phyloP scores from a whole-genome alignment of 768 basidiomycete species.

The Amyloporia xantha region DNA sequence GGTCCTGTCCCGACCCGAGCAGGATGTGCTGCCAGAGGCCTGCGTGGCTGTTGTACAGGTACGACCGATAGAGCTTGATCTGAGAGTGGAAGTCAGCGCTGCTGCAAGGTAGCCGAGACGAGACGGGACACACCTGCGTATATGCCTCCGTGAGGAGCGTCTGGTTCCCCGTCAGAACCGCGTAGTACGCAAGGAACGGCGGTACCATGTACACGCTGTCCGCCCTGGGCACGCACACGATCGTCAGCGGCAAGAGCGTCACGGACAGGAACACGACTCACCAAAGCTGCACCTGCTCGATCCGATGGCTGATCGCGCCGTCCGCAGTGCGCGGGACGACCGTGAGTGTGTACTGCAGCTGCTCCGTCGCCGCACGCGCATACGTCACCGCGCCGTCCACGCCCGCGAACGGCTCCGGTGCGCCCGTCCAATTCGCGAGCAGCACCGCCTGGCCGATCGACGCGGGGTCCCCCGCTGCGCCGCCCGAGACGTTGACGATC shows the following conservation, averaged over 20 bases:
- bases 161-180: constrained; percentile 49
- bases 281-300: constrained; percentile 67
- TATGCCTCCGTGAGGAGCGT: constrained; percentile 59
- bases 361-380: constrained; percentile 54
- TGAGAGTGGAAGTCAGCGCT: constrained; percentile 7
- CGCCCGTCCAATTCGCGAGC: constrained; percentile 49
- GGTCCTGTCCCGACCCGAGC: constrained; percentile 50
- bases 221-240: constrained; percentile 39
- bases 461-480: constrained; percentile 66
- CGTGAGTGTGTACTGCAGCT: constrained; percentile 56
- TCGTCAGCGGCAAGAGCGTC: not conserved
- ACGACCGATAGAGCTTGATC: constrained; percentile 60
- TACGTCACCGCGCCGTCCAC: constrained; percentile 44
- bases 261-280: constrained; percentile 22
- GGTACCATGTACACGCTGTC: constrained; percentile 85
- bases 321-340: constrained; percentile 55
- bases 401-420: constrained; percentile 2
- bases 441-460: constrained; percentile 70
- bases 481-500: constrained; percentile 8
- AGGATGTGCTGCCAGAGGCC: constrained; percentile 77
- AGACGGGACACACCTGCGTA: constrained; percentile 45
- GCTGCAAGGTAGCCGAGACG: not conserved
- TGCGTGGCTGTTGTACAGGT: constrained; percentile 48
- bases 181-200: constrained; percentile 80
- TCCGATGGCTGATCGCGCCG: constrained; percentile 79